Base-by-base conservation (phyloP, 805 yeast genomes). In the Lipomyces lipofer region DNA sequence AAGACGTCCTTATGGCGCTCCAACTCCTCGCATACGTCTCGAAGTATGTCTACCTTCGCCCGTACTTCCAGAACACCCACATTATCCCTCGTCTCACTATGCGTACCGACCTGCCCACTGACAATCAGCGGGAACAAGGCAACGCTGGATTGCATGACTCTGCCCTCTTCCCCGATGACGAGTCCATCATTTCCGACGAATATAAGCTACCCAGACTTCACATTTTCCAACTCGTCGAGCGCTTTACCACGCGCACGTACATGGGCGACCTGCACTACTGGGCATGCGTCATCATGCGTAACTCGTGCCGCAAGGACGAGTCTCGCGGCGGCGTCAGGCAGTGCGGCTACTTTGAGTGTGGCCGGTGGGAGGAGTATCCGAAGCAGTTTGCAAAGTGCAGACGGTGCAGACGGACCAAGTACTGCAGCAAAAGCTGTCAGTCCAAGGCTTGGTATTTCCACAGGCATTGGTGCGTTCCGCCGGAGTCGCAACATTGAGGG, bases 261-360 rank as follows among this genome's bases (percentile, higher is more conserved):
- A 82, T 88, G 2, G 80, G 84, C 40, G 97, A 91, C 63, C 82
- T 90, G 76, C 85, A 86, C 63, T 90, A 91, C 70, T 92, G 99
- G 99, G 88, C 97, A 2, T 94, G 96, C 2, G 96, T 92, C n/a
- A 89, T 91, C 36, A 94, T 94, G 91, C 78, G 98, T 51, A 94
- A 94, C 69, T 90, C 96, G 0, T 92, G 97, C 68, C 80, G 97
- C 53, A 84, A 91, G 65, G 94, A 92, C 68, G 97, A 91, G 66
- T 69, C 78, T 40, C 79, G 85, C 54, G 92, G 92, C 15, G 97
- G 97, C 1, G 86, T 92, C 28, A 78, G 98, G 49, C 98, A 94
- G 71, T 92, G 99, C 71, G 97, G 97, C 0, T 85, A 85, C 68
- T 86, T 90, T 63, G 86, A 83, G 25, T 92, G 99, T 72, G 97